These are phyloP conservation scores for Aspergillus proliferans DNA, from an alignment of 2,329 filamentous ascomycete genomes.

Conservation along the genomic window DNA sequence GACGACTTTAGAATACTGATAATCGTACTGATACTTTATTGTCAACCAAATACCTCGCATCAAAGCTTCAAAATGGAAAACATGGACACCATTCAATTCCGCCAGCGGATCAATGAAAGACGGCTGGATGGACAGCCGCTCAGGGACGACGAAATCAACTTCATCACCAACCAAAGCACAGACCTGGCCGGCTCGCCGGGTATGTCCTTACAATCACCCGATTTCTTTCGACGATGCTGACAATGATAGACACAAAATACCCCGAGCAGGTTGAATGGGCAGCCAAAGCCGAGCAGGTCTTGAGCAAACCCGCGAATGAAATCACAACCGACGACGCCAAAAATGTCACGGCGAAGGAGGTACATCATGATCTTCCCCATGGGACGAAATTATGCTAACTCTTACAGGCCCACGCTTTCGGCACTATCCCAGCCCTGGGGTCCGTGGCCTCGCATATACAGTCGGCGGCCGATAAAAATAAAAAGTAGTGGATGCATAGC, in stretches of 20 bases:
- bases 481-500: neutral
- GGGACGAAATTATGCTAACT: neutral
- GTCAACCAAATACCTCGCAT: neutral
- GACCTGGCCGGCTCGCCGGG: constrained; percentile 6
- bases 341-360: constrained; percentile 8
- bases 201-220: neutral
- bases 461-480: constrained; percentile 11
- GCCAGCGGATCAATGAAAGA: constrained; percentile 6
- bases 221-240: too few relatives aligned
- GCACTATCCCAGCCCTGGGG: constrained; percentile 9
- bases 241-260: neutral
- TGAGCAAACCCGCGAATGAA: constrained; percentile 9
- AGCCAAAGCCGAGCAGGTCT: constrained; percentile 3
- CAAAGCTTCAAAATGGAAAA: neutral
- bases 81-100: constrained; percentile 7
- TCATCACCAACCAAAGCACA: constrained; percentile 7
- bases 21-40: neutral
- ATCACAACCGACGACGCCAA: constrained; percentile 8
- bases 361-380: neutral
- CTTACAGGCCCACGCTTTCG: constrained; percentile 9
- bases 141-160: constrained; percentile 9
- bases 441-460: constrained; percentile 13
- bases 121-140: constrained; percentile 5
- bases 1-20: too few relatives aligned
- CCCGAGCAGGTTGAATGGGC: constrained; percentile 8